Evolutionary conservation across 345 rosid genomes (phyloP), one percentile per base, ranked within the genome.

Genomic region (Lepidium africanum): DNA sequence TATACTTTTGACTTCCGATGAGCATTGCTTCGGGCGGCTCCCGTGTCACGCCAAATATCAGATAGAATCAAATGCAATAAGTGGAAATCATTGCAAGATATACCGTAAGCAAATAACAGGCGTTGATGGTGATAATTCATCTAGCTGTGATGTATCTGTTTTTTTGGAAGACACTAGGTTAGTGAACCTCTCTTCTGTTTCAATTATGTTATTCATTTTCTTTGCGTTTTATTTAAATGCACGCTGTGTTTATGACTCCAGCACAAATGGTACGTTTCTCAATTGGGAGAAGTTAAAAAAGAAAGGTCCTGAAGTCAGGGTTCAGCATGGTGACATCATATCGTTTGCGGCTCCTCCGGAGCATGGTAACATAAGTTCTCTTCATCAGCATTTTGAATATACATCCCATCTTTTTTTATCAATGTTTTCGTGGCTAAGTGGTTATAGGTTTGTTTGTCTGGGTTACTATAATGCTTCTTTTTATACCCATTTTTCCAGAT

Each of bases 281-380:
- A 94, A 91, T 16, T 91, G 97, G 96, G 84, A 80, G 76, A 89
- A 70, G 81, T 56, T 94, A 83, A 78, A 49, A 64, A 94, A 87
- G 85, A 84, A 78, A 41, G 67, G 82, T 17, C 82, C 88, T 42
- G 93, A 81, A 80, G 72, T 51, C 21, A 80, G 85, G 54, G 72
- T 94, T 66, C 81, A 67, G 45, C 97, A 91, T 52, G 99, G 99
- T 51, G 96, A 89, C 81, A 86, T 91, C 67, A 74, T 94, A 63
- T 85, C 99, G n/a, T 78, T 94, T 30, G 83, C 87, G 67, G 84
- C 86, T 73, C 81, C 89, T 76, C 99, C 99, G 37, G 84, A 94
- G 32, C 88, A 83, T 74, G 97, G 99, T 94, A 83, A 70, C 59
- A 30, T 36, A 59, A 38, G n/a, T 39, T 38, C 39, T 38, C 23